Evolutionary conservation across 2,329 filamentous ascomycete genomes (phyloP).

Genomic region (Trichoderma guizhouense): DNA sequence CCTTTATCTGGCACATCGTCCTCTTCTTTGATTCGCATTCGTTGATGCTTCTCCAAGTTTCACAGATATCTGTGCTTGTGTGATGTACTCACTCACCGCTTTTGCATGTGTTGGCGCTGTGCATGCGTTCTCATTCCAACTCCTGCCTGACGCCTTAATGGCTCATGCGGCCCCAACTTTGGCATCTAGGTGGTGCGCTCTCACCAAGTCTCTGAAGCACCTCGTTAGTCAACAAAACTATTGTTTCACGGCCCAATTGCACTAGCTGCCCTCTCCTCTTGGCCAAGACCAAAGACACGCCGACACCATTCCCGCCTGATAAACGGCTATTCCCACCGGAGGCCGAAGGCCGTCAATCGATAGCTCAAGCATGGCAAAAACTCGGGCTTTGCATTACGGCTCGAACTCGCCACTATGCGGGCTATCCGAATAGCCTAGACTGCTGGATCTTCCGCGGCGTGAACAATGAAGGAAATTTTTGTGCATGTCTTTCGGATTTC

Average conservation of each 20-base stretch:
- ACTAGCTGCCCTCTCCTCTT: background rate
- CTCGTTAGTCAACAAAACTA: background rate
- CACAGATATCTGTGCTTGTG: background rate
- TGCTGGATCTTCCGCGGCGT: background rate
- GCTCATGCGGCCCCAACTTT: background rate
- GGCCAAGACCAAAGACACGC: background rate
- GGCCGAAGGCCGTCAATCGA: background rate
- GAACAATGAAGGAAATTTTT: background rate
- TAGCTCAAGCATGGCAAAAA: background rate
- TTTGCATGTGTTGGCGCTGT: background rate
- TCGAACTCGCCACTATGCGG: constrained; percentile 4
- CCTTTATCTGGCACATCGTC: background rate
- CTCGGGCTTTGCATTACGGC: background rate
- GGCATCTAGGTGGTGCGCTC: background rate
- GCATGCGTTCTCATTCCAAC: background rate
- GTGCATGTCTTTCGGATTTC: background rate
- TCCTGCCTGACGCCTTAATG: background rate
- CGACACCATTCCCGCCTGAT: background rate
- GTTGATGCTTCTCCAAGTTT: background rate
- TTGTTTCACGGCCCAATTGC: background rate
- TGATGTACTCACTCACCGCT: background rate
- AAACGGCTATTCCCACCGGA: background rate
- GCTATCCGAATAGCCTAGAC: background rate
- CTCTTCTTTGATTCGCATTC: background rate
- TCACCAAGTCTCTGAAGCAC: background rate